phyloP scores from a whole-genome alignment of 352 stramenopile species.

The Pythium angustatum region DNA sequence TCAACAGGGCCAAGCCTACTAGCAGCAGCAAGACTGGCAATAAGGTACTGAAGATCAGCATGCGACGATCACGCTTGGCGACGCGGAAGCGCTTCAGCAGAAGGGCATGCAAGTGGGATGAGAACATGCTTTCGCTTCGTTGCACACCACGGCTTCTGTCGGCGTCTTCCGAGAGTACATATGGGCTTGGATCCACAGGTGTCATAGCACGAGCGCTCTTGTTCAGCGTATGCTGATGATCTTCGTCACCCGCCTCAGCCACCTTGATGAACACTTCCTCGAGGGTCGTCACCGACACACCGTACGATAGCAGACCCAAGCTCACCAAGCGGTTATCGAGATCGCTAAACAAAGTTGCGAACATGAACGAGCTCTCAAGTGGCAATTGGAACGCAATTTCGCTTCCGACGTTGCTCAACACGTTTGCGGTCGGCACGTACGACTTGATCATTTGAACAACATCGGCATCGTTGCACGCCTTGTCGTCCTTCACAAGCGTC shows the following conservation, averaged over 20 bases:
- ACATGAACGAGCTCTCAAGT: constrained; percentile 48
- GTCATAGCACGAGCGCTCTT: constrained; percentile 25
- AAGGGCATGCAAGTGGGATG: constrained; percentile 76
- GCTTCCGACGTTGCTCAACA: constrained; percentile 75
- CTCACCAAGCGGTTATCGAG: constrained; percentile 47
- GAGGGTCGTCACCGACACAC: constrained; percentile 90
- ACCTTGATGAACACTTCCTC: constrained; percentile 93
- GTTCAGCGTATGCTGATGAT: constrained; percentile 47
- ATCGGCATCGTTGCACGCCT: constrained; percentile 25
- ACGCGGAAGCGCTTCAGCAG: constrained; percentile 85
- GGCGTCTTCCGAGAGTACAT: background rate
- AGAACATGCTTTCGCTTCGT: constrained; percentile 60
- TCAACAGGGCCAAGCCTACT: constrained; percentile 58
- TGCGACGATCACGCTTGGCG: constrained; percentile 88
- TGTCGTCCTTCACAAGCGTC: constrained; percentile 58
- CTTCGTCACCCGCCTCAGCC: constrained; percentile 52
- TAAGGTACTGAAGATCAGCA: constrained; percentile 63
- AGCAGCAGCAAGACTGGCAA: constrained; percentile 79
- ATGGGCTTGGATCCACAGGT: constrained; percentile 24
- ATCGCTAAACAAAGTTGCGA: constrained; percentile 71
- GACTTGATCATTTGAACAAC: constrained; percentile 47
- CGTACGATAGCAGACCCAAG: constrained; percentile 52
- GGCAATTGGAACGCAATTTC: constrained; percentile 84
- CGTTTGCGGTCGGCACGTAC: constrained; percentile 46
- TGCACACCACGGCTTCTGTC: constrained; percentile 10